Evolutionary conservation across 2,329 filamentous ascomycete species (phyloP).

Genomic region (Fusarium sarcochroum): DNA sequence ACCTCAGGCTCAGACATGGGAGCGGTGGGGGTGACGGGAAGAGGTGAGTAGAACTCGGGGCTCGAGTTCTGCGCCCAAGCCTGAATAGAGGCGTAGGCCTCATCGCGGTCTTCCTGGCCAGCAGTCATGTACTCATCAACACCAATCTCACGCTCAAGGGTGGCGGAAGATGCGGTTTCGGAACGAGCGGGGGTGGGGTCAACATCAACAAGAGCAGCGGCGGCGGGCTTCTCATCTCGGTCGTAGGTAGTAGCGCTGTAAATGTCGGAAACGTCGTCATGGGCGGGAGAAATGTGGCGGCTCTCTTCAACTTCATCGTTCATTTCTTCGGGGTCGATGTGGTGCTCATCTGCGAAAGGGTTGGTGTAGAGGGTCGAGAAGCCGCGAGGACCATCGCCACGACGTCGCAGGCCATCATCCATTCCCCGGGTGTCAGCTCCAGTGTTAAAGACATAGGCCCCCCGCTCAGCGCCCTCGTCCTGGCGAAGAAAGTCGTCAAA

Average conservation of each 20-base stretch:
- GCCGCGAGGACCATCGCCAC: constrained; percentile 61
- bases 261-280: constrained; percentile 67
- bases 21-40: constrained; percentile 65
- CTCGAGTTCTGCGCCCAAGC: constrained; percentile 72
- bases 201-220: constrained; percentile 54
- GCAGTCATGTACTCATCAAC: constrained; percentile 68
- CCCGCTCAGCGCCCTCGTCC: constrained; percentile 66
- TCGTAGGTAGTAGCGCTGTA: constrained; percentile 70
- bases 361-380: constrained; percentile 67
- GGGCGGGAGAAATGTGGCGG: constrained; percentile 58
- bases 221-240: constrained; percentile 31
- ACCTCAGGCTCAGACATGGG: constrained; percentile 67
- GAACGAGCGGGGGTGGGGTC: constrained; percentile 39
- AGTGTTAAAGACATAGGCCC: constrained; percentile 71
- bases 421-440: constrained; percentile 61
- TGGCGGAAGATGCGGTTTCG: constrained; percentile 45
- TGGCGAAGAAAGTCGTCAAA: constrained; percentile 73
- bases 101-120: constrained; percentile 61
- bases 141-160: constrained; percentile 55
- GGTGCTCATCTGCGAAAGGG: constrained; percentile 71
- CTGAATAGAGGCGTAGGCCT: constrained; percentile 73
- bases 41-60: constrained; percentile 72
- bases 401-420: constrained; percentile 65
- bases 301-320: constrained; percentile 57
- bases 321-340: constrained; percentile 65